phyloP scores from a whole-genome alignment of 2,329 filamentous ascomycete species.

The Microsporum canis region DNA sequence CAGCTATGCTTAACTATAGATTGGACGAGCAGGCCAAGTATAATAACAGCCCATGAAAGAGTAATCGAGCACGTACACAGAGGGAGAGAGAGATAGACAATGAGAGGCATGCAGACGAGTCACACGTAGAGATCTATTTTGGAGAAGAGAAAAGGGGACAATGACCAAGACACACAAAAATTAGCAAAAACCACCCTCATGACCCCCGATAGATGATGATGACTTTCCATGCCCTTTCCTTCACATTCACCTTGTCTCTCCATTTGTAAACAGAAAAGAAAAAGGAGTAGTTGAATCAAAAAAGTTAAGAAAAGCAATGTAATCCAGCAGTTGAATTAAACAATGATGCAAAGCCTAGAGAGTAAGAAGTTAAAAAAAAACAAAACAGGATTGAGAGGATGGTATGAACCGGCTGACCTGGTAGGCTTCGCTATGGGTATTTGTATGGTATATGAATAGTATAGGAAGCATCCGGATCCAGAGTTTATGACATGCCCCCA shows the following conservation, averaged over 20 bases:
- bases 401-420: neutral
- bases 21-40: neutral
- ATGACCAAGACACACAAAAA: neutral
- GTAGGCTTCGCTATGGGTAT: neutral
- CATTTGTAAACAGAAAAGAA: neutral
- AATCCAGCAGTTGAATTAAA: constrained; percentile 1
- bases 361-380: neutral
- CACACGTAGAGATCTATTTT: constrained; percentile 3
- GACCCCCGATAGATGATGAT: neutral
- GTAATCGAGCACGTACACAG: neutral
- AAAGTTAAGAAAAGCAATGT: neutral
- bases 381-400: neutral
- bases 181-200: neutral
- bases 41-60: neutral
- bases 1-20: neutral
- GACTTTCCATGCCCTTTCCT: neutral
- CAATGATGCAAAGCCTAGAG: neutral
- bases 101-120: neutral
- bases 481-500: neutral
- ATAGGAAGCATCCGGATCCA: neutral
- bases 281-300: neutral
- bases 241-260: neutral
- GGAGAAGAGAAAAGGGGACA: neutral
- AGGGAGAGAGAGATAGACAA: neutral
- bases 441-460: neutral